Percentiles rank a stretch among this genome's conserved stretches.
These are phyloP conservation scores for Gossypium gossypioides DNA, from an alignment of 441 rosid genomes.

Conservation along the genomic window DNA sequence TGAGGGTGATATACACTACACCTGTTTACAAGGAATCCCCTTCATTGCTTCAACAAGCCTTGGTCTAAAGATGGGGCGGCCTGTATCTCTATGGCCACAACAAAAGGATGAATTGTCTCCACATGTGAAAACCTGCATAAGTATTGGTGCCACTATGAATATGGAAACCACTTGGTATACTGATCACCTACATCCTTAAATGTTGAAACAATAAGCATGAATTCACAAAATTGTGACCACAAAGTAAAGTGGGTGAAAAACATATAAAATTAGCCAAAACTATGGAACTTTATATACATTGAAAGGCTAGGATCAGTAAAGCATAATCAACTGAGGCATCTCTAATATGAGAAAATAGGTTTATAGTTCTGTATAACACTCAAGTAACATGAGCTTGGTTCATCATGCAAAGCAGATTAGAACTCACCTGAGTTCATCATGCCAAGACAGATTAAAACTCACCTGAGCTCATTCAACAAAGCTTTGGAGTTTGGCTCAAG, in stretches of 20 bases:
- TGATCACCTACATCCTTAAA: neutral
- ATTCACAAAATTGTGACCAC: neutral
- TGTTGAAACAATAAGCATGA: neutral
- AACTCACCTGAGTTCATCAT: neutral
- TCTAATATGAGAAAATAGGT: neutral
- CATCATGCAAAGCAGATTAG: neutral
- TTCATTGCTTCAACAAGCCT: slow-evolving; percentile 76
- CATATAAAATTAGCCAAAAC: neutral
- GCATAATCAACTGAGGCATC: neutral
- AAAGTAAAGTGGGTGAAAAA: neutral
- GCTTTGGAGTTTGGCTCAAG: neutral
- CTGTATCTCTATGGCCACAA: slow-evolving; percentile 69
- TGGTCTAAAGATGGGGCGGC: slow-evolving; percentile 79
- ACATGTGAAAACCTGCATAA: slow-evolving; percentile 75
- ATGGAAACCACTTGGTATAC: slow-evolving; percentile 2
- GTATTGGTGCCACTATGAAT: neutral
- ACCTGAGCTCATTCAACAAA: neutral
- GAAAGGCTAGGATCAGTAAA: neutral
- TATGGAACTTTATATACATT: neutral
- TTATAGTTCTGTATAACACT: neutral
- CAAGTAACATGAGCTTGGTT: neutral
- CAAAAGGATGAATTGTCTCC: slow-evolving; percentile 88
- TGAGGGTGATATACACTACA: slow-evolving; percentile 15
- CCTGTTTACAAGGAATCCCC: slow-evolving; percentile 78
- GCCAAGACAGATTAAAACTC: neutral